Base-by-base conservation (phyloP, 805 yeast species). In the Blastobotrys parvus region DNA sequence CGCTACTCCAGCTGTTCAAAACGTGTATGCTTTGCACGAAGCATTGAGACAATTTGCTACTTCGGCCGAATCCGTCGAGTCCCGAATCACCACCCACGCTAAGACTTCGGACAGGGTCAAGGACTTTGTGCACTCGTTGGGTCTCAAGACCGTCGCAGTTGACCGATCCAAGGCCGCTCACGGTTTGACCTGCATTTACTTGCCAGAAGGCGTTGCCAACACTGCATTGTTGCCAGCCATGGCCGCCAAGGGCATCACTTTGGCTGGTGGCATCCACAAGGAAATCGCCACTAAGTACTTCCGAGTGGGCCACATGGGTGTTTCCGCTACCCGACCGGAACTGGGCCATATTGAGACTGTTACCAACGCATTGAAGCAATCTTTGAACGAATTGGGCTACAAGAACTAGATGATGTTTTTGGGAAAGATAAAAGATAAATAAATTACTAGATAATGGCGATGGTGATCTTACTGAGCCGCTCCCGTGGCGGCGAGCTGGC, bases 231-330 rank as follows among this genome's bases (percentile, higher is more conserved):
- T 86, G 48, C 65, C 71, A 36, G 56, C 52, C 38, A 64, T 85
- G 50, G 75, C 79, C 47, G 63, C 70, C 41, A 75, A 77, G 53
- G 89, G 88, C 16, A 76, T 83, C 57, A 76, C 81, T 19, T 74
- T 89, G 39, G 95, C 97, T 37, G 94, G 92, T 39, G 97, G 97
- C 45, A 82, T 89, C 51, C 90, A 84, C 67, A 80, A 77, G 63
- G 86, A 78, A 19, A 77, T 87, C 55, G 80, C 77, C 38, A 74
- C 82, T 46, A 80, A 82, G 62, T 89, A 89, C 68, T 85, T 90
- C 70, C 77, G 97, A 65, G 79, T 89, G 46, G 97, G 97, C 29
- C 97, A 89, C 67, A 90, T 90, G 97, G 96, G 97, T 49, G 80
- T 78, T 46, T 74, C 88, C 38, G 84, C 80, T 10, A 65, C 75